These are phyloP conservation scores for button mushroom (Agaricus bisporus) DNA, from an alignment of 768 basidiomycete genomes.

Conservation along the genomic window DNA sequence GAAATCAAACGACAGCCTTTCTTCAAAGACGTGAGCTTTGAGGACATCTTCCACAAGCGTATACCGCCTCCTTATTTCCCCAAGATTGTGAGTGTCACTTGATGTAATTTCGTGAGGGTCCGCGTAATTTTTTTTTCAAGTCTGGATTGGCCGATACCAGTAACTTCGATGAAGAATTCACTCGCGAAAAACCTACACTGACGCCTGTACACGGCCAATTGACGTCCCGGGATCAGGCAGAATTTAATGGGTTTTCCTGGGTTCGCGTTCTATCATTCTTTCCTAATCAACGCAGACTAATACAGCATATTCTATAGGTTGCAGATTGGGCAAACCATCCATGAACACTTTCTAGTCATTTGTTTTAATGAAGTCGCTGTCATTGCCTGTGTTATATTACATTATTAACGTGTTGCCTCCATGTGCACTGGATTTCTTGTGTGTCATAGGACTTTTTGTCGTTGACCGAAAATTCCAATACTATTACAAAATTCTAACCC, in stretches of 20 bases:
- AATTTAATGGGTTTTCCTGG: constrained; percentile 98
- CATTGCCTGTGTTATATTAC: constrained; percentile 20
- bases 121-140: constrained; percentile 26
- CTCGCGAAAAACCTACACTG: constrained; percentile 91
- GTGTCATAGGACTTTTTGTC: background rate
- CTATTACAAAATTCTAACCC: background rate
- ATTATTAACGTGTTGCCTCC: constrained; percentile 16
- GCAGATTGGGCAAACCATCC: constrained; percentile 58
- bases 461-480: background rate
- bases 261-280: constrained; percentile 26
- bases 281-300: background rate
- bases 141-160: constrained; percentile 83
- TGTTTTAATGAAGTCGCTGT: constrained; percentile 7
- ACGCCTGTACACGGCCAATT: constrained; percentile 96
- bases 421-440: constrained; percentile 7
- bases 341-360: constrained; percentile 15
- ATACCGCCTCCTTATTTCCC: constrained; percentile 98
- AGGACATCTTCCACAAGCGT: constrained; percentile 95
- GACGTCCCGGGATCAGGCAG: constrained; percentile 83
- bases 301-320: constrained; percentile 22
- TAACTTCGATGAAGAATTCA: constrained; percentile 98
- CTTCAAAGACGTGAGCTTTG: constrained; percentile 97
- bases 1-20: constrained; percentile 97
- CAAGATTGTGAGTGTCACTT: constrained; percentile 62
- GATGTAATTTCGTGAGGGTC: background rate